phyloP scores from a whole-genome alignment of 495 filamentous ascomycete species.

The Podospora tetraspora region DNA sequence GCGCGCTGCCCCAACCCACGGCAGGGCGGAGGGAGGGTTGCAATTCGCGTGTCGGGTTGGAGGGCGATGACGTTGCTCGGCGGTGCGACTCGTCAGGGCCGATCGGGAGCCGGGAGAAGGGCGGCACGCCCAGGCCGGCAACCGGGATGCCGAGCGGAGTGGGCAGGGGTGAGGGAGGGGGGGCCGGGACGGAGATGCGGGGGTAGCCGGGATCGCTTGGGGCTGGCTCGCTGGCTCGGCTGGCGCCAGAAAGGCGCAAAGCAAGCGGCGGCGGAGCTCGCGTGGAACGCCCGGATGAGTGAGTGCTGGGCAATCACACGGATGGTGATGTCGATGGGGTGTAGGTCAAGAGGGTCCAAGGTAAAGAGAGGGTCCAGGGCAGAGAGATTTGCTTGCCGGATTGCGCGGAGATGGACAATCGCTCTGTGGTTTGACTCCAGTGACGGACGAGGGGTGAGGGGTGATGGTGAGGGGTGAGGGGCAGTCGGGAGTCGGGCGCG shows the following conservation, averaged over 20 bases:
- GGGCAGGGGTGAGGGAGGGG: neutral
- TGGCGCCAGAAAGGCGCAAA: neutral
- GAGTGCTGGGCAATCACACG: neutral
- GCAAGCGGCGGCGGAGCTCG: neutral
- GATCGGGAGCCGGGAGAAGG: neutral
- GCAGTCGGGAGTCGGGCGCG: neutral
- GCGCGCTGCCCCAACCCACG: constrained; percentile 6
- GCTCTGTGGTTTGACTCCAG: neutral
- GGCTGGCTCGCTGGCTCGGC: neutral
- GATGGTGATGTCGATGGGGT: neutral
- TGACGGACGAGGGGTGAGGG: neutral
- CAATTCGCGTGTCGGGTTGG: neutral
- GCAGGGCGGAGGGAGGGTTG: neutral
- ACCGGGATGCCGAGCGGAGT: neutral
- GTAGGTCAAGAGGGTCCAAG: neutral
- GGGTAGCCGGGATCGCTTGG: neutral
- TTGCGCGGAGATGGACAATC: neutral
- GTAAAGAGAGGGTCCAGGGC: neutral
- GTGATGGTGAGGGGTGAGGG: neutral
- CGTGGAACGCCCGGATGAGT: neutral
- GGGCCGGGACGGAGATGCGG: neutral
- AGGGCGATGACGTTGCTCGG: neutral
- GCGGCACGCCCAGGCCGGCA: neutral
- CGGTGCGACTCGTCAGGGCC: neutral
- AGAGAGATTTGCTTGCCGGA: neutral